Conservation (phyloP, 2,329 filamentous ascomycete genomes). For the Stachybotrys elegans region DNA sequence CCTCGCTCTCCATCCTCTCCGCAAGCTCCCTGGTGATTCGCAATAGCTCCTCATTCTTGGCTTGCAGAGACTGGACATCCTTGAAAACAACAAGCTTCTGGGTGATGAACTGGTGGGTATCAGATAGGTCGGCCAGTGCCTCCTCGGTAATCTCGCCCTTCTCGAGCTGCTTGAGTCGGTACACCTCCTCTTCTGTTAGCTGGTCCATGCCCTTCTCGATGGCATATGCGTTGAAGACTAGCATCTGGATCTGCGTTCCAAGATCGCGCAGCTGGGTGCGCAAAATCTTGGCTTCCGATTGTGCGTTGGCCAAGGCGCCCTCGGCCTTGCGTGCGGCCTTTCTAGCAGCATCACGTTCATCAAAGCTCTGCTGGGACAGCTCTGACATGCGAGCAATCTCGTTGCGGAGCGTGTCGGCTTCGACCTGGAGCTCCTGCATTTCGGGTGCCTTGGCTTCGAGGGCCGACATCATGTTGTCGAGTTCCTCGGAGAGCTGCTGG, state of each 20-base stretch:
- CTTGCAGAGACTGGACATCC: conserved; percentile 75
- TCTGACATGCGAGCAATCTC: conserved; percentile 83
- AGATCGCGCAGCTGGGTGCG: conserved; percentile 85
- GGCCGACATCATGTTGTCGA: conserved; percentile 82
- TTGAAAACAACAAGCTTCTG: conserved; percentile 87
- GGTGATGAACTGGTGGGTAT: conserved; percentile 84
- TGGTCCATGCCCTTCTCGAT: conserved; percentile 73
- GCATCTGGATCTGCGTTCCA: conserved; percentile 82
- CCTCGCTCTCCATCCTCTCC: conserved; percentile 85
- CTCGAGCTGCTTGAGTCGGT: conserved; percentile 72
- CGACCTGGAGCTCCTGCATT: conserved; percentile 76
- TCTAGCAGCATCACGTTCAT: conserved; percentile 72
- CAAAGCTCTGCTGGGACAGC: conserved; percentile 74
- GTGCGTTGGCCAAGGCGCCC: conserved; percentile 58
- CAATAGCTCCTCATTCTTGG: conserved; percentile 81
- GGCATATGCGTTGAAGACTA: conserved; percentile 81
- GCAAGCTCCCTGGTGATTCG: conserved; percentile 79
- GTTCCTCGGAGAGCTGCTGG: conserved; percentile 66
- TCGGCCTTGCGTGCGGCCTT: conserved; percentile 77
- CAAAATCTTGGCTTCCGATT: conserved; percentile 71
- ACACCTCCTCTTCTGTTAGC: conserved; percentile 65
- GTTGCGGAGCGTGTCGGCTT: conserved; percentile 72
- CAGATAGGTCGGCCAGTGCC: conserved; percentile 67
- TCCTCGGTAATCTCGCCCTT: conserved; percentile 70
- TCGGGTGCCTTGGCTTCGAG: conserved; percentile 84